Conservation (phyloP, 495 filamentous ascomycete genomes). For the Lepidopterella palustris region DNA sequence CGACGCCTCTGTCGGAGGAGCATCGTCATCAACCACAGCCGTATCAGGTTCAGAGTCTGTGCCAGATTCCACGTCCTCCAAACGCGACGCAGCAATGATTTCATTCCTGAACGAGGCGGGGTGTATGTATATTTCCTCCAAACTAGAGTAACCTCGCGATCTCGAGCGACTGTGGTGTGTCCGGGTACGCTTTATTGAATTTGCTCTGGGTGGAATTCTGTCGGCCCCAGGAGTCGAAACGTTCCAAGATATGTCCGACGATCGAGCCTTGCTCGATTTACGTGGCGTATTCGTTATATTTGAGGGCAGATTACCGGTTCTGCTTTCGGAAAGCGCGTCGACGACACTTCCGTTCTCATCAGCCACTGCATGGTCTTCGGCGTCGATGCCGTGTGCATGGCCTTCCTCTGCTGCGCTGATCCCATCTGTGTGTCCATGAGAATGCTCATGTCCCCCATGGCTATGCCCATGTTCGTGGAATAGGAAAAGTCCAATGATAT, state of each 20-base stretch:
- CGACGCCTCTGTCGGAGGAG: conserved; percentile 22
- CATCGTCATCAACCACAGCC: conserved; percentile 41
- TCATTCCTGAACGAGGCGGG: conserved; percentile 87
- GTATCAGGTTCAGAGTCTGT: conserved; percentile 51
- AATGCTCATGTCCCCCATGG: conserved; percentile 56
- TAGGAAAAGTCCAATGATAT: conserved; percentile 79
- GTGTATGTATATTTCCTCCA: conserved; percentile 68
- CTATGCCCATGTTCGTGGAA: conserved; percentile 90
- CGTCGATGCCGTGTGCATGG: conserved; percentile 37
- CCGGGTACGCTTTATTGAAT: conserved; percentile 11
- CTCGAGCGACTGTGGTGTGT: conserved; percentile 32
- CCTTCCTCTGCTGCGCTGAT: conserved; percentile 44
- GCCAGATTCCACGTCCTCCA: conserved; percentile 45
- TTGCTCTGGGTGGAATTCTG: conserved; percentile 4
- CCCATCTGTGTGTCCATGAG: conserved; percentile 37
- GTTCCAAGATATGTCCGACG: conserved; percentile 35
- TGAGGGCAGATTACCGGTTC: conserved; percentile 26
- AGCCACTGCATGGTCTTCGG: conserved; percentile 38
- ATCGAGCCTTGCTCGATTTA: neutral
- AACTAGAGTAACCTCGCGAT: conserved; percentile 34
- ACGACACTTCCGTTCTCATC: conserved; percentile 45
- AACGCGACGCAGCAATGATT: conserved; percentile 70
- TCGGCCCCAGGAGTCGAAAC: conserved; percentile 27
- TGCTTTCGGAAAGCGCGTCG: conserved; percentile 41
- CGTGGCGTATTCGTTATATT: conserved; percentile 4